Base-by-base conservation (phyloP, 2,329 filamentous ascomycete genomes). In the Penicillium concentricum region DNA sequence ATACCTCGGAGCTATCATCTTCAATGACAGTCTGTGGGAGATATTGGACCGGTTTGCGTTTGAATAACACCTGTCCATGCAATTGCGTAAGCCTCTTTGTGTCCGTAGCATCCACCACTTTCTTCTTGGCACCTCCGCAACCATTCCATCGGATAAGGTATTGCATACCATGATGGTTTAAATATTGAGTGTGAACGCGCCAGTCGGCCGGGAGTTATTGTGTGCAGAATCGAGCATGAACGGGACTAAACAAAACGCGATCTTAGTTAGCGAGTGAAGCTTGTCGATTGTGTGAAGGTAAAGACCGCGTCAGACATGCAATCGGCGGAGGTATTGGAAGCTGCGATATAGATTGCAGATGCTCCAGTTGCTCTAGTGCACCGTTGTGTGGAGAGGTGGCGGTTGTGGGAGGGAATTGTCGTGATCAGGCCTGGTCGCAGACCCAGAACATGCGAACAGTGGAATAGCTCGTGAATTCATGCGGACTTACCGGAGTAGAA, bases 21-120 rank as follows among this genome's bases (percentile, higher is more conserved):
- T 92, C 83, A 64, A 93, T 84, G 51, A 84, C 79, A 22, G 89
- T 88, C 46, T 83, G 82, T 48, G 89, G 83, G 64, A 92, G 80
- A 72, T 91, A 89, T 77, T 90, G 87, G 71, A 97, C 92, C 56
- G 92, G 92, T 78, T 97, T 97, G 69, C 94, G 87, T 80, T 97
- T 97, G 77, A 90, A 97, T 63, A 96, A 84, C 67, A 99, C 93
- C 93, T 97, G 71, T 24, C 12, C 20, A 10, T 16, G 50, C 38
- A 26, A 44, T 24, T 22, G 18, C 38, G 62, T 74, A 48, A 70
- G 67, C 57, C 55, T 53, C 43, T 52, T 35, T 34, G 48, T 47
- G 54, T 12, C 41, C 41, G 15, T 39, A n/a, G 5, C 38, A 32
- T 43, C 30, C 46, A 49, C 41, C 16, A 34, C 22, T 26, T 34